Base-by-base conservation (phyloP, 2,329 filamentous ascomycete genomes). In the Fusarium sp. region DNA sequence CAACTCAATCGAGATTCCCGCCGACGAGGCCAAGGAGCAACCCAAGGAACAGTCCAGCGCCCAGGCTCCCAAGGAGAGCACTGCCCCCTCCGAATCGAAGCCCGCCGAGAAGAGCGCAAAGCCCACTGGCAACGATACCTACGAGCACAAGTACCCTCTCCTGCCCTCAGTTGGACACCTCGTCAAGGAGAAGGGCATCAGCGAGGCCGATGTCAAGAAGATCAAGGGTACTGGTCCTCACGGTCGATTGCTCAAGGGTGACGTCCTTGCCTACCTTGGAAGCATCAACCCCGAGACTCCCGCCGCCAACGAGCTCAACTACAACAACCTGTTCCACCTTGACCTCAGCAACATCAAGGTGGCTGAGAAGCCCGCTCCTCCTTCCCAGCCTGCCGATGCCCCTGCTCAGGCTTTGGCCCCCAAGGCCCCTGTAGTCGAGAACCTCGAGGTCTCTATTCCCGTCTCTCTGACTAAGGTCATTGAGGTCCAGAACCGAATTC, bases 301-400 rank as follows among this genome's bases (percentile, higher is more conserved):
- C 3, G 86, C 88, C 22, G 84, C 89, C 65, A 87, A 94, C 72
- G 92, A 92, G 57, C 84, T 87, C 60, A 89, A 89, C 53, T 91
- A 97, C 76, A 85, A 88, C 63, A 91, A 94, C 80, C 88, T 96
- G 49, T 84, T 88, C 42, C 94, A 97, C 79, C 89, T 99, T 54
- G 95, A 99, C 79, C 89, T 99, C 24, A 96, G 92, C 84, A 97
- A 98, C 84, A 95, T 98, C 84, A 97, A 97, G 84, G 83, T 95
- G 62, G 91, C 91, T 47, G 79, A 83, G 56, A 83, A 84, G 76
- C 85, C 86, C 77, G 73, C 74, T 34, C 65, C 80, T 34, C 76
- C 82, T 58, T 58, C 71, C 14, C 67, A 74, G 65, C 42, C 61
- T 11, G 46, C 17, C 13, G 72, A 80, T 80, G 24, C 73, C 6